Evolutionary conservation across 2,329 filamentous ascomycete genomes (phyloP).

Genomic region (Sarocladium strictum): DNA sequence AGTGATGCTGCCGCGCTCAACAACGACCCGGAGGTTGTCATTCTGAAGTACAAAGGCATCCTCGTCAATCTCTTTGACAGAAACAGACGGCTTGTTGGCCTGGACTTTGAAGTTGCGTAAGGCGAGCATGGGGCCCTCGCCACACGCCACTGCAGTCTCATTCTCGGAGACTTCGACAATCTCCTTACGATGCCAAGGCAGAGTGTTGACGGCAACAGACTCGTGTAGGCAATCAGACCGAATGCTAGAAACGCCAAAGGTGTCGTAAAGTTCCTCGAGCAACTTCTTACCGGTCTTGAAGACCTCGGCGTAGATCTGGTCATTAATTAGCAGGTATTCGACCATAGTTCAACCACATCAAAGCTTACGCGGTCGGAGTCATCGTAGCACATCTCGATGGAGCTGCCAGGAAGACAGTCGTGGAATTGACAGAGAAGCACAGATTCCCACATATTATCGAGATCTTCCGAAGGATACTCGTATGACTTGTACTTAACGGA

Average conservation of each 20-base stretch:
- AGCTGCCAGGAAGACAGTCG: slow-evolving; percentile 90
- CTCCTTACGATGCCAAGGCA: slow-evolving; percentile 78
- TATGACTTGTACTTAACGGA: slow-evolving; percentile 68
- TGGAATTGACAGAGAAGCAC: slow-evolving; percentile 95
- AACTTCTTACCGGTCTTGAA: slow-evolving; percentile 71
- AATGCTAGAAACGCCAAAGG: slow-evolving; percentile 55
- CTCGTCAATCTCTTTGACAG: slow-evolving; percentile 42
- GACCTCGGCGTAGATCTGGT: slow-evolving; percentile 70
- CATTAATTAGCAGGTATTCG: slow-evolving; percentile 12
- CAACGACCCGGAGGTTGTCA: slow-evolving; percentile 64
- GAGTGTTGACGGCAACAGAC: slow-evolving; percentile 70
- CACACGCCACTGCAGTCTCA: slow-evolving; percentile 49
- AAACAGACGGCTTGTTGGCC: slow-evolving; percentile 41
- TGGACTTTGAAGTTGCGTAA: slow-evolving; percentile 44
- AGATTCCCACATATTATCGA: slow-evolving; percentile 93
- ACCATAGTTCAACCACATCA: not conserved
- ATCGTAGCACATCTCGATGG: slow-evolving; percentile 97
- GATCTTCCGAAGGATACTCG: slow-evolving; percentile 87
- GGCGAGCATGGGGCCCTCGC: slow-evolving; percentile 45
- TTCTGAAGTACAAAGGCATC: slow-evolving; percentile 77
- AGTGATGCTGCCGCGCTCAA: slow-evolving; percentile 71
- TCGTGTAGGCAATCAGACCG: slow-evolving; percentile 35
- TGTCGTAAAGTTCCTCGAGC: slow-evolving; percentile 61
- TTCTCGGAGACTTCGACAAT: slow-evolving; percentile 58
- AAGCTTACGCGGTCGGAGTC: slow-evolving; percentile 71